Base-by-base conservation (phyloP, 176 grass and related monocot species). In the Triticum urartu region DNA sequence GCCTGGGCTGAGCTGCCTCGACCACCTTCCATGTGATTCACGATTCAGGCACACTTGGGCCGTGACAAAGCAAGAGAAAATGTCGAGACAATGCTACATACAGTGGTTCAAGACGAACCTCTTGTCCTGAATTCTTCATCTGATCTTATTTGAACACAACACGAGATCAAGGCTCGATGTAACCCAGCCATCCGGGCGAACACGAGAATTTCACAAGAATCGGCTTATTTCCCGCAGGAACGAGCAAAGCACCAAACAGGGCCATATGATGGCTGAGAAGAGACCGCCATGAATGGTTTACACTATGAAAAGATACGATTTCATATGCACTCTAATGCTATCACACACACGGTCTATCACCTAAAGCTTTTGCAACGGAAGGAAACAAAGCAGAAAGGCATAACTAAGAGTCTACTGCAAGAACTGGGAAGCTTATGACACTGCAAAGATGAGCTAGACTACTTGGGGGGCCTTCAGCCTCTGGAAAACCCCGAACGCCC, bases 401-500 rank as follows among this genome's bases (percentile, higher is more conserved):
- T 34, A 30, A 56, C 52, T 20, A 20, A 18, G 17, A 59, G 18
- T 20, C 56, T 3, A 21, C 56, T 9, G 11, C 11, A 56, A 7
- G 17, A 61, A 18, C 7, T 9, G 18, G 26, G 11, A 26, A 26
- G 45, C 7, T 34, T 65, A 22, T 32, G 43, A 22, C 56, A 21
- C 56, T 20, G 21, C 12, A 79, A 64, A 75, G 12, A 32, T 50
- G 5, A 70, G 56, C 54, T 74, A 83, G 42, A 56, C 32, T 83
- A 39, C n/a, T 65, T 24, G 59, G 2, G 2, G 43, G 21, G 17
- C 21, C 6, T 48, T 48, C 11, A 48, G 45, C 24, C 58, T 75
- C 89, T 78, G 4, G 88, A 86, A 90, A 88, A 94, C 63, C 94
- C 91, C 61, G 90, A 68, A 10, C 88, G 92, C 35, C 89, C 91